Base-by-base conservation (phyloP, 768 basidiomycete genomes). In the Tylopilus subfusipes region DNA sequence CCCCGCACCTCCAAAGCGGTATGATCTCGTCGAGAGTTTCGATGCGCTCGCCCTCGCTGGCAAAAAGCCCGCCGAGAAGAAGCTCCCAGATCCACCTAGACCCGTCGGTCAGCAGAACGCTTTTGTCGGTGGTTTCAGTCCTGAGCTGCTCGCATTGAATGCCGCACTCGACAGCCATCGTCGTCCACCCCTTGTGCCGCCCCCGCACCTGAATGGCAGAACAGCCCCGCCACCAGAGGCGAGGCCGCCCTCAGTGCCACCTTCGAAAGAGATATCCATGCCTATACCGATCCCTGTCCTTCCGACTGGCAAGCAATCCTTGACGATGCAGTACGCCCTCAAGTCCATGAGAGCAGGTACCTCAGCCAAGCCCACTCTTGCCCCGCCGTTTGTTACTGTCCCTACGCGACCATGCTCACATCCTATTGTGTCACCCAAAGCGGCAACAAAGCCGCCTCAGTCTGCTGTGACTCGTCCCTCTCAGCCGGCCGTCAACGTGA, bases 91-190 rank as follows among this genome's bases (percentile, higher is more conserved):
- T n/a, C n/a, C 4, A 0, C 56, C 58, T 25, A 5, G 2, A 9
- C 34, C 21, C 8, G 10, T 12, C 24, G 0, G 2, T n/a, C 38
- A 19, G 9, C 36, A 47, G 21, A 36, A 1, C 42, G 55, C 57
- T 27, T 83, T 84, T 59, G 65, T 83, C 30, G 82, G 81, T 18
- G 82, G 82, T 29, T 85, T 84, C 61, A 55, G 19, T 42, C 70
- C 60, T 2, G 58, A 48, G 48, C n/a, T 30, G 40, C 33, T 60
- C 8, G 47, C 55, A 5, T 22, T 48, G 48, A 63, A 58, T 14
- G 18, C 30, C 9, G 42, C 34, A 3, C 59, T 54, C 46, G 55
- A 61, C 39, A 50, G 31, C 25, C 48, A 33, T 19, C 52, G 50
- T 34, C 56, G 48, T 33, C 49, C 63, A 10, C 48, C 60, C 39